phyloP scores from a whole-genome alignment of 2,329 filamentous ascomycete species.

The Alternaria incomplexa region DNA sequence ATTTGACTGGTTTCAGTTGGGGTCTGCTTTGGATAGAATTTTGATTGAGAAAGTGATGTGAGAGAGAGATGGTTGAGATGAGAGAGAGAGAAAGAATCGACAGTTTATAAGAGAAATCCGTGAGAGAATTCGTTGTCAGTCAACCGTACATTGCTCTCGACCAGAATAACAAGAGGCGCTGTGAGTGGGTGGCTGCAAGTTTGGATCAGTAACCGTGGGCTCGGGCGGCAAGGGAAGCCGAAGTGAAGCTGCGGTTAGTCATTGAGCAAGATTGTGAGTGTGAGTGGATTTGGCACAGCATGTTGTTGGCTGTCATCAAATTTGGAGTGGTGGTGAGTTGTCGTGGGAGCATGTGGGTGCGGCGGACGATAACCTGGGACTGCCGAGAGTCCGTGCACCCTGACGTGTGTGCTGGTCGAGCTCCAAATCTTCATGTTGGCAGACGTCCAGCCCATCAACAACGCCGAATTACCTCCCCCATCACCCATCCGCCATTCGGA shows the following conservation, averaged over 20 bases:
- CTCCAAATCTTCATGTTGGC: constrained; percentile 27
- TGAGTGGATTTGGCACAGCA: not conserved
- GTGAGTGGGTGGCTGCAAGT: not conserved
- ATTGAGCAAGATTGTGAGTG: not conserved
- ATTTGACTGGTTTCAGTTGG: constrained; percentile 19
- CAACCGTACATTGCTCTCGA: not conserved
- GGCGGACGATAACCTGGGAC: not conserved
- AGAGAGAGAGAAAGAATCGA: constrained; percentile 2
- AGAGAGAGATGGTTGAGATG: not conserved
- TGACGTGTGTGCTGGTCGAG: constrained; percentile 13
- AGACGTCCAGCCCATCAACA: constrained; percentile 15
- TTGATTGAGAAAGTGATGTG: not conserved
- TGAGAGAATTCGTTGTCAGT: not conserved
- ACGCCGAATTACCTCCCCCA: constrained; percentile 14
- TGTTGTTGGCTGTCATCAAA: not conserved
- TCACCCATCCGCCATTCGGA: constrained; percentile 33
- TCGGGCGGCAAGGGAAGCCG: not conserved
- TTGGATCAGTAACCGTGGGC: not conserved
- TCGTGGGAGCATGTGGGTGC: not conserved
- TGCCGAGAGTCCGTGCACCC: constrained; percentile 14
- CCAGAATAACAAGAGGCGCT: not conserved
- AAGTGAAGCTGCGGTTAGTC: not conserved
- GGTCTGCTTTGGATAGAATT: not conserved
- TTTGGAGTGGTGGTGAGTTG: not conserved
- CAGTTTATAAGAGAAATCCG: not conserved